phyloP scores from a whole-genome alignment of 352 stramenopile species.

The Phytophthora colocasiae region DNA sequence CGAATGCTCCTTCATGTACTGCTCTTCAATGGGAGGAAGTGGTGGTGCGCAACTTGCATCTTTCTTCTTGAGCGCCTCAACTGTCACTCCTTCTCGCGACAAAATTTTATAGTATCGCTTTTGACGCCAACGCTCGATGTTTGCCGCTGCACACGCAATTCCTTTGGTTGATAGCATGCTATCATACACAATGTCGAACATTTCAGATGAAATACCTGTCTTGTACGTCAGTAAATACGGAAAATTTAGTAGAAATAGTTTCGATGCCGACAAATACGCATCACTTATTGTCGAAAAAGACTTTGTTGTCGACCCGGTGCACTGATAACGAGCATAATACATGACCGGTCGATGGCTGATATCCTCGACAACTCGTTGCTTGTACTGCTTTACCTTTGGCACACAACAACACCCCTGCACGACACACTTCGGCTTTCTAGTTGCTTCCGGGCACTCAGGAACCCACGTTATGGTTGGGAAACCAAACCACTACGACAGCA shows the following conservation, averaged over 20 bases:
- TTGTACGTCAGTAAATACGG: slow-evolving; percentile 5
- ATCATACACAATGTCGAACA: slow-evolving; percentile 16
- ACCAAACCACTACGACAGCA: slow-evolving; percentile 3
- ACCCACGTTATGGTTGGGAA: slow-evolving; percentile 6
- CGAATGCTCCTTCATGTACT: too few relatives aligned
- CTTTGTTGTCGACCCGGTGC: neutral
- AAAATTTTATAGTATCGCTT: slow-evolving; percentile 4
- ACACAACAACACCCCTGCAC: neutral
- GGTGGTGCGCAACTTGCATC: too few relatives aligned
- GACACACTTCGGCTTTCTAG: slow-evolving; percentile 1
- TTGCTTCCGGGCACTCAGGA: neutral
- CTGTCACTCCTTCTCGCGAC: too few relatives aligned
- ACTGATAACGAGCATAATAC: slow-evolving; percentile 10
- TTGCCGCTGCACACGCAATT: slow-evolving; percentile 1
- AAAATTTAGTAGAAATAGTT: slow-evolving; percentile 10
- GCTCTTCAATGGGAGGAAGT: too few relatives aligned
- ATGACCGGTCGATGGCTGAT: slow-evolving; percentile 8
- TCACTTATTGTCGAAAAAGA: slow-evolving; percentile 9
- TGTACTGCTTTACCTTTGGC: slow-evolving; percentile 3
- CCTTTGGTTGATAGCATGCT: slow-evolving; percentile 5
- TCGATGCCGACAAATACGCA: neutral
- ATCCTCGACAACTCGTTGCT: neutral
- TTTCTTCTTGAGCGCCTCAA: too few relatives aligned
- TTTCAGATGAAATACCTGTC: slow-evolving; percentile 8
- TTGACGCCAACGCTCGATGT: slow-evolving; percentile 4